Percentiles rank a stretch among this genome's conserved stretches.
These are phyloP conservation scores for Parastagonospora nodorum DNA, from an alignment of 2,329 filamentous ascomycete species.

Conservation along the genomic window DNA sequence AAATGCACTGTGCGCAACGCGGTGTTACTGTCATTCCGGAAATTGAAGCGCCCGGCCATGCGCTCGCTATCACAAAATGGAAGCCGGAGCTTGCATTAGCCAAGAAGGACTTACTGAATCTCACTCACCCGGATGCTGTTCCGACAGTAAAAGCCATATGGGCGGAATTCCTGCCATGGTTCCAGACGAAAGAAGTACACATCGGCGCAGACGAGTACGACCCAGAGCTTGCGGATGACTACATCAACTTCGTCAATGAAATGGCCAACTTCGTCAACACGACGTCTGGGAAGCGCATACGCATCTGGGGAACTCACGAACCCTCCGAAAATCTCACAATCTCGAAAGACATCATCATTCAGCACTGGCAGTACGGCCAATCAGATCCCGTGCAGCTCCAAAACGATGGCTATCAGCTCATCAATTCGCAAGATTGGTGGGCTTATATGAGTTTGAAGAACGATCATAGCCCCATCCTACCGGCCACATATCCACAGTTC, in stretches of 20 bases:
- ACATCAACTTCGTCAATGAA: constrained; percentile 46
- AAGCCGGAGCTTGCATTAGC: constrained; percentile 44
- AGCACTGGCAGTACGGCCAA: constrained; percentile 58
- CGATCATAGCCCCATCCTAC: constrained; percentile 54
- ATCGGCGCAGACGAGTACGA: constrained; percentile 48
- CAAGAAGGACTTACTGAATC: constrained; percentile 45
- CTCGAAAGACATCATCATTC: constrained; percentile 48
- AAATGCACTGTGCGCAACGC: constrained; percentile 39
- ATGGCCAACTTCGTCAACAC: constrained; percentile 40
- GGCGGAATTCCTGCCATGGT: constrained; percentile 47
- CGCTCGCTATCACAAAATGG: constrained; percentile 46
- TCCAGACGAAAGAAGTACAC: constrained; percentile 45
- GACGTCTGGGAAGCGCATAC: constrained; percentile 36
- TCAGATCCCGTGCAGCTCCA: constrained; percentile 53
- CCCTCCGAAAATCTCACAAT: constrained; percentile 48
- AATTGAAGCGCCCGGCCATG: constrained; percentile 46
- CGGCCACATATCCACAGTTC: constrained; percentile 54
- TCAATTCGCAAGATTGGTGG: constrained; percentile 59
- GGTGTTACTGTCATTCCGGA: constrained; percentile 46
- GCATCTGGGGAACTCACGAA: constrained; percentile 52
- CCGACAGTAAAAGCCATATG: constrained; percentile 45
- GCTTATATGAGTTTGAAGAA: constrained; percentile 62
- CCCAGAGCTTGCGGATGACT: constrained; percentile 39
- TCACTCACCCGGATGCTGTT: constrained; percentile 43
- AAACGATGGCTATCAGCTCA: constrained; percentile 44